These are phyloP conservation scores for Pleurozium schreberi DNA, from an alignment of 225 moss, liverwort and hornwort genomes.

Conservation along the genomic window DNA sequence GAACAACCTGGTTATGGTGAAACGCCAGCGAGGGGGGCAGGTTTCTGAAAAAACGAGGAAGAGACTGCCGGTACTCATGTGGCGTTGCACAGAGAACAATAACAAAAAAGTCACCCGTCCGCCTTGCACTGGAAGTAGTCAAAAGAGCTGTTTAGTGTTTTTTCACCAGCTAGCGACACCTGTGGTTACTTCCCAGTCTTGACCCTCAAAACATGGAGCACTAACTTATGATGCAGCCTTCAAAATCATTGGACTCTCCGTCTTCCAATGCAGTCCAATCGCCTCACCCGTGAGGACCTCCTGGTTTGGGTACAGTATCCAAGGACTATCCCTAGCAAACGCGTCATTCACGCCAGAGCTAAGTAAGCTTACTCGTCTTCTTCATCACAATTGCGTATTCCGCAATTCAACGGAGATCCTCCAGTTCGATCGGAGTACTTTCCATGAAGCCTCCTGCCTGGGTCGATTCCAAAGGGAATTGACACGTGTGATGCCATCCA, in stretches of 20 bases:
- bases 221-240: not conserved
- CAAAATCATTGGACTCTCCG: not conserved
- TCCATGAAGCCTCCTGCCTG: constrained; percentile 28
- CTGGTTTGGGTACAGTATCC: not conserved
- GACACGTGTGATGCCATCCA: constrained; percentile 42
- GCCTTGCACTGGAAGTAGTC: not conserved
- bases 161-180: not conserved
- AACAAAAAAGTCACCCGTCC: not conserved
- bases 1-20: not conserved
- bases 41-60: not conserved
- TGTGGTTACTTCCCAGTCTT: not conserved
- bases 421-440: not conserved
- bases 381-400: not conserved
- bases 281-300: not conserved
- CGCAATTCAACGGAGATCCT: not conserved
- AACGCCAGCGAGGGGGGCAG: not conserved
- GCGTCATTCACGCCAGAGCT: not conserved
- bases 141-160: not conserved
- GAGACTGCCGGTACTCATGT: not conserved
- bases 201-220: not conserved
- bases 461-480: constrained; percentile 39
- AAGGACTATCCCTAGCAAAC: not conserved
- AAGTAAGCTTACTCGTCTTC: too few species aligned
- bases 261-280: not conserved
- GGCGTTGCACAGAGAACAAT: not conserved